These are phyloP conservation scores for Chlorella sp. DNA, from an alignment of 139 green algal species.

Conservation along the genomic window DNA sequence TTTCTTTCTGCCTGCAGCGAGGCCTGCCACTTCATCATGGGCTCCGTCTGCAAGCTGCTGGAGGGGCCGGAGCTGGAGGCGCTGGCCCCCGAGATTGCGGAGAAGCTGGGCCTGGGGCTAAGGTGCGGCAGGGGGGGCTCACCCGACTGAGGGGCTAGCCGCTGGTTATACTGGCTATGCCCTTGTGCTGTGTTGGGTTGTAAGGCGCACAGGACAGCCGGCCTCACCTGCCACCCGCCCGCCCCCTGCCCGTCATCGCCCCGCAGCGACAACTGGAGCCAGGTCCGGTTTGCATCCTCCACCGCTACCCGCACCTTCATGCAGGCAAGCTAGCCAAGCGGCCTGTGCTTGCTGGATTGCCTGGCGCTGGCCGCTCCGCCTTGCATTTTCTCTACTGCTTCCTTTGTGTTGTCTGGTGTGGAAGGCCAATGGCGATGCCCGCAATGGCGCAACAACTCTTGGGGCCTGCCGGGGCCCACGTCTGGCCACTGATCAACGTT, in stretches of 20 bases:
- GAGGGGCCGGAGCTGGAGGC: conserved; percentile 17
- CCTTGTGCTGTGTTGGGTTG: no score
- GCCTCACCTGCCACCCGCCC: neutral
- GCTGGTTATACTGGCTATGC: no score
- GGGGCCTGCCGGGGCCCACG: no score
- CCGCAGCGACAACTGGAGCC: conserved; percentile 93
- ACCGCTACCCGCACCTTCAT: conserved; percentile 78
- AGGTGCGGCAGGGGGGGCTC: neutral
- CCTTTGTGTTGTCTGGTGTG: no score
- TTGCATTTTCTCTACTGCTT: no score
- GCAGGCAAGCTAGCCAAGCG: neutral
- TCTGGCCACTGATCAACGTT: no score
- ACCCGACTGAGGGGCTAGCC: neutral
- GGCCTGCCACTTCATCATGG: conserved; percentile 59
- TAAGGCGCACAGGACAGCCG: neutral
- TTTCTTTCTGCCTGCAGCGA: conserved; percentile 19
- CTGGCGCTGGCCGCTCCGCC: no score
- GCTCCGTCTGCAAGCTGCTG: conserved; percentile 64
- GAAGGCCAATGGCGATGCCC: no score
- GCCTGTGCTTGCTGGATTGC: no score
- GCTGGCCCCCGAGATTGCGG: conserved; percentile 28
- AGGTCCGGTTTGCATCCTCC: conserved; percentile 86
- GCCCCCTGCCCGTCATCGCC: conserved; percentile 67
- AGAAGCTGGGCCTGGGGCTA: conserved; percentile 38
- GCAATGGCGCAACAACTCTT: no score